phyloP scores from a whole-genome alignment of 2,329 filamentous ascomycete genomes.

The Paecilomyces variotii region DNA sequence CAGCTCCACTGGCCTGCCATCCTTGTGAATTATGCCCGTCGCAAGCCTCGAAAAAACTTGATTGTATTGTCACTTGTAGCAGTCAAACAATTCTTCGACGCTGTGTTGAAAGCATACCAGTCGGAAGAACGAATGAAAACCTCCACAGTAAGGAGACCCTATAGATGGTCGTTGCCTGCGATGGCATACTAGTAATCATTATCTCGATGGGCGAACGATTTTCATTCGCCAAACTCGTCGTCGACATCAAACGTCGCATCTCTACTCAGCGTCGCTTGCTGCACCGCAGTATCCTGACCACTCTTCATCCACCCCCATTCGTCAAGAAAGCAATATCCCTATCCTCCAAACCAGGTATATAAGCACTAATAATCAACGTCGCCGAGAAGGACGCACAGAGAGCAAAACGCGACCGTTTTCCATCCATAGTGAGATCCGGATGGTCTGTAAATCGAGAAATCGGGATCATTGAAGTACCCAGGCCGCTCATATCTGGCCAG shows the following conservation, averaged over 20 bases:
- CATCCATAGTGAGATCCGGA: constrained; percentile 33
- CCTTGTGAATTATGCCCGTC: constrained; percentile 34
- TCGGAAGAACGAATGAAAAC: constrained; percentile 28
- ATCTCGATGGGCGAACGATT: constrained; percentile 26
- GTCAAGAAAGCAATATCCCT: constrained; percentile 30
- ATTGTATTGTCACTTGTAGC: constrained; percentile 19
- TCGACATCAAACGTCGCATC: constrained; percentile 38
- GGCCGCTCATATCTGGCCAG: constrained; percentile 39
- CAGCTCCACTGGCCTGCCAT: constrained; percentile 36
- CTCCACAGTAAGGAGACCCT: constrained; percentile 29
- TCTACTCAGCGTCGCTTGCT: constrained; percentile 42
- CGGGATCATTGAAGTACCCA: constrained; percentile 41
- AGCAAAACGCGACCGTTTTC: constrained; percentile 43
- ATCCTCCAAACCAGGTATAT: constrained; percentile 28
- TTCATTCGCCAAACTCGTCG: constrained; percentile 39
- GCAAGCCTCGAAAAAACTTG: constrained; percentile 26
- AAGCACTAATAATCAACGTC: constrained; percentile 42
- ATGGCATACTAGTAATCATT: constrained; percentile 19
- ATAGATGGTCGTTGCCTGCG: constrained; percentile 37
- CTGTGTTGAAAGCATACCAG: constrained; percentile 46
- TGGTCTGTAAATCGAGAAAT: constrained; percentile 45
- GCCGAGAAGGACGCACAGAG: constrained; percentile 45
- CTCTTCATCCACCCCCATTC: constrained; percentile 37
- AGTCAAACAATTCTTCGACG: constrained; percentile 37
- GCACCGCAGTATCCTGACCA: constrained; percentile 35